A percentile compares a stretch with the other conserved stretches of the same genome.
phyloP scores from a whole-genome alignment of 352 stramenopile species.

The Phytophthora melonis region DNA sequence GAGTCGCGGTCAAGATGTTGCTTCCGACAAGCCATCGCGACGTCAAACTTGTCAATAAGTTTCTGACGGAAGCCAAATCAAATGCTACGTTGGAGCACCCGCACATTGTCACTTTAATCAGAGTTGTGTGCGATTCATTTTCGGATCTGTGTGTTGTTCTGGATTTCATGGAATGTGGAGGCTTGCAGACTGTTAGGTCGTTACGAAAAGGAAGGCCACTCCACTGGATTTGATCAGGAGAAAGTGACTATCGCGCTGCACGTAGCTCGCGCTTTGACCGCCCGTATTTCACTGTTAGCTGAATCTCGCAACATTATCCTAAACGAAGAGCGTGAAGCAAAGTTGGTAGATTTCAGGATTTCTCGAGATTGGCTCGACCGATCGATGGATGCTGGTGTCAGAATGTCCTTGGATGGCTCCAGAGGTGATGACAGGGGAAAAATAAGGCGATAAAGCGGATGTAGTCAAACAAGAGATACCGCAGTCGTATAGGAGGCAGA shows the following conservation, averaged over 20 bases:
- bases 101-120: not conserved
- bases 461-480: no score
- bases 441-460: not conserved
- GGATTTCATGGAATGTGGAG: conserved; percentile 18
- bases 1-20: conserved; percentile 21
- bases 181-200: not conserved
- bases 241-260: no score
- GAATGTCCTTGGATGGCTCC: not conserved
- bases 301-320: no score
- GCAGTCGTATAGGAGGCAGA: no score
- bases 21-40: conserved; percentile 18
- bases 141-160: conserved; percentile 20
- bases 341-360: not conserved
- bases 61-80: conserved; percentile 12
- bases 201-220: conserved; percentile 9
- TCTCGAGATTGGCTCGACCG: conserved; percentile 2
- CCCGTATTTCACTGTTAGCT: no score
- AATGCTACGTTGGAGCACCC: conserved; percentile 15
- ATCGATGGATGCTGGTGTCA: conserved; percentile 3
- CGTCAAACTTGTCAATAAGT: conserved; percentile 12
- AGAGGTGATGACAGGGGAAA: conserved; percentile 5
- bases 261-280: no score
- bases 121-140: conserved; percentile 12
- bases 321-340: no score
- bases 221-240: not conserved